These are phyloP conservation scores for Cladosporium sp. DNA, from an alignment of 2,329 filamentous ascomycete genomes.

Conservation along the genomic window DNA sequence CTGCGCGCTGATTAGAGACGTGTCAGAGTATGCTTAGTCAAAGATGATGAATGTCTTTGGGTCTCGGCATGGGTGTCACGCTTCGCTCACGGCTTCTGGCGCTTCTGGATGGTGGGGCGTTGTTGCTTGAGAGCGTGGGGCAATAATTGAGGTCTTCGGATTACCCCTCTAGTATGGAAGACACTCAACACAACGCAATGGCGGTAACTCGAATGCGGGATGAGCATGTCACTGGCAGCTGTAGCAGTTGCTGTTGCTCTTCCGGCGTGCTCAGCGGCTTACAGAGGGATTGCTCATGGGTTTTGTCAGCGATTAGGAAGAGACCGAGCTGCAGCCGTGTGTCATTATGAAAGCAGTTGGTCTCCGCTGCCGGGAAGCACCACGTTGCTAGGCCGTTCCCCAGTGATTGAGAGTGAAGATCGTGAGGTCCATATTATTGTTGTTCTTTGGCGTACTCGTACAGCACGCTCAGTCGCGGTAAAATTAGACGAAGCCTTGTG, in stretches of 20 bases:
- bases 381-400: conserved; percentile 1
- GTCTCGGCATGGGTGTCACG: not conserved
- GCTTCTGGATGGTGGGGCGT: not conserved
- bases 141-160: not conserved
- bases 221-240: too few species aligned
- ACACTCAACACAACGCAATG: not conserved
- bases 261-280: not conserved
- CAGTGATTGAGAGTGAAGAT: not conserved
- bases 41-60: not conserved
- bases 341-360: conserved; percentile 6
- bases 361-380: not conserved
- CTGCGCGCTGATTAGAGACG: not conserved
- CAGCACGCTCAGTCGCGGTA: not conserved
- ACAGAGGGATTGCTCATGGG: not conserved
- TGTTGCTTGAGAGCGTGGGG: not conserved
- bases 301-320: conserved; percentile 12
- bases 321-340: conserved; percentile 12
- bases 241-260: not conserved
- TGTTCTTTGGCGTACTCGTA: not conserved
- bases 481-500: not conserved
- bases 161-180: not conserved
- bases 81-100: not conserved
- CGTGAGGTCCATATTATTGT: not conserved
- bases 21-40: not conserved
- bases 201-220: too few species aligned